These are phyloP conservation scores for Helicocarpus griseus DNA, from an alignment of 2,329 filamentous ascomycete genomes.

Conservation along the genomic window DNA sequence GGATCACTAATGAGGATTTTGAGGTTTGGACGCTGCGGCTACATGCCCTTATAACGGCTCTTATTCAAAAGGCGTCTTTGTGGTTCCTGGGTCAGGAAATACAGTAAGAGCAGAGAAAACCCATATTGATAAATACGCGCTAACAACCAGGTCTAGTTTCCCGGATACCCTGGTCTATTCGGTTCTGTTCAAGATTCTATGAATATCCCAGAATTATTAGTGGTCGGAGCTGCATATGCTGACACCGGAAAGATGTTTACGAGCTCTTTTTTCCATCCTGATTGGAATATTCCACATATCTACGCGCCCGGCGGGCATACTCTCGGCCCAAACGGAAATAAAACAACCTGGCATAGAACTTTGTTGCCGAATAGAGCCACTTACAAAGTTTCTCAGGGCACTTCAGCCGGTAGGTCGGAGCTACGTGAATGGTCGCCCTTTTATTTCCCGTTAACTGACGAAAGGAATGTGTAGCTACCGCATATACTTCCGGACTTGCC, in stretches of 20 bases:
- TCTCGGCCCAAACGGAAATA: slow-evolving; percentile 2
- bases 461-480: slow-evolving; percentile 3
- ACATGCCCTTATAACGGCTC: background rate
- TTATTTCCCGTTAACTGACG: slow-evolving; percentile 1
- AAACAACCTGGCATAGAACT: background rate
- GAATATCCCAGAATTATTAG: slow-evolving; percentile 7
- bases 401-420: slow-evolving; percentile 7
- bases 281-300: slow-evolving; percentile 6
- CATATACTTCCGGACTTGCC: slow-evolving; percentile 7
- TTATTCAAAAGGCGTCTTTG: slow-evolving; percentile 8
- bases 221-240: slow-evolving; percentile 6
- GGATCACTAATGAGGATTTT: background rate
- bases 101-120: background rate
- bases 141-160: background rate
- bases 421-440: background rate
- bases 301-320: slow-evolving; percentile 1
- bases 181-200: background rate
- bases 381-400: slow-evolving; percentile 2
- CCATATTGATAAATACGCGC: background rate
- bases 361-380: background rate
- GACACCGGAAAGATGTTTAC: background rate
- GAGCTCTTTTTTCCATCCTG: background rate
- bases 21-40: background rate
- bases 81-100: slow-evolving; percentile 8
- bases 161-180: slow-evolving; percentile 7